Percentiles rank a stretch among this genome's conserved stretches.
phyloP scores from a whole-genome alignment of 345 rosid genomes.

The Ceriops zippeliana region DNA sequence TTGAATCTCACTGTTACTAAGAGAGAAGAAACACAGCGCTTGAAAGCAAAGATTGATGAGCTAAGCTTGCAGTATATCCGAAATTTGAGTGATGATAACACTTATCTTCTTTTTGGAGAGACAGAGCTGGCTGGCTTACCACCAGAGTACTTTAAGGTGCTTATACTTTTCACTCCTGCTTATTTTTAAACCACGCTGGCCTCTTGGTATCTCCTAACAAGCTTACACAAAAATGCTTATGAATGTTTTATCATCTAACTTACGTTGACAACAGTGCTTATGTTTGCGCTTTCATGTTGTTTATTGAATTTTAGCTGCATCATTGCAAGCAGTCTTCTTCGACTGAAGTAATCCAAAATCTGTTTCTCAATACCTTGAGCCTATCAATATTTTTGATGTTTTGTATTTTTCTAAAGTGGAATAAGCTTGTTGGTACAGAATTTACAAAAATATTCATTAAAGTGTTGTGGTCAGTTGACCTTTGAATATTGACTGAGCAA shows the following conservation, averaged over 20 bases:
- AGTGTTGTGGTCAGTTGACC: neutral
- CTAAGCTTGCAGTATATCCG: conserved; percentile 62
- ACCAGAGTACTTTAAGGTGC: conserved; percentile 68
- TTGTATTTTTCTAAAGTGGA: no score
- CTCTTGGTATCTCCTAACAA: no score
- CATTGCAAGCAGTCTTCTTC: no score
- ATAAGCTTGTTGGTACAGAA: no score
- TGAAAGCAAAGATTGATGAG: conserved; percentile 68
- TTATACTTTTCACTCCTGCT: neutral
- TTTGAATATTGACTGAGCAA: neutral
- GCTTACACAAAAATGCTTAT: no score
- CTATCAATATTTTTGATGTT: no score
- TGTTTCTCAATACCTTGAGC: no score
- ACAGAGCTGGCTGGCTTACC: conserved; percentile 77
- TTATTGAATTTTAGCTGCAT: no score
- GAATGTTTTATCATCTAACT: no score
- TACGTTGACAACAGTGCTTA: no score
- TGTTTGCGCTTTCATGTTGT: neutral
- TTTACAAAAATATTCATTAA: neutral
- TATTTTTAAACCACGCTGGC: no score
- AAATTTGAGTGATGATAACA: conserved; percentile 66
- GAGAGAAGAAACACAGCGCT: conserved; percentile 71
- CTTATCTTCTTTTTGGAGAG: conserved; percentile 62
- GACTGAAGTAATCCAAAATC: no score
- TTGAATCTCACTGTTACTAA: conserved; percentile 73